A percentile compares a stretch with the other conserved stretches of the same genome.
Evolutionary conservation across 2,329 filamentous ascomycete genomes (phyloP).

Genomic region (Ceratocystis cubensis): DNA sequence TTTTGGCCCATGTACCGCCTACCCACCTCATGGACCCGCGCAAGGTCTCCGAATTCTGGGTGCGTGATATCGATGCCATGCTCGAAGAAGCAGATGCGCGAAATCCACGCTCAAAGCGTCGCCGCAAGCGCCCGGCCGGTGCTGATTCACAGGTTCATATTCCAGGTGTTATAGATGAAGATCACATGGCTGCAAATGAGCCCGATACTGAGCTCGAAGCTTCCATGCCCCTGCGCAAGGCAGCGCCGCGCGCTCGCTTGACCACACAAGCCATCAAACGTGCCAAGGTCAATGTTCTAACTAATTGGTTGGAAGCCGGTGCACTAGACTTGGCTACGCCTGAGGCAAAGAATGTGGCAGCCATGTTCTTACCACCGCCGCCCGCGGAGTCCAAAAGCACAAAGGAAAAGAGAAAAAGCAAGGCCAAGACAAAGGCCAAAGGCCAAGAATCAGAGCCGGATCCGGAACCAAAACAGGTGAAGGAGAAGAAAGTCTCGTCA

Average conservation of each 20-base stretch:
- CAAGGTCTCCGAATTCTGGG: constrained; percentile 16
- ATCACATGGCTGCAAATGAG: neutral
- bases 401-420: neutral
- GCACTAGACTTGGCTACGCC: constrained; percentile 9
- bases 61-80: constrained; percentile 7
- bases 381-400: neutral
- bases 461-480: neutral
- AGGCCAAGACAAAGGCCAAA: neutral
- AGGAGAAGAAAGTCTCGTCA: neutral
- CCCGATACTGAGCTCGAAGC: neutral
- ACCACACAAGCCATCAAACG: constrained; percentile 11
- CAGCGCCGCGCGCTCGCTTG: neutral
- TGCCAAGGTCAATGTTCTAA: constrained; percentile 14
- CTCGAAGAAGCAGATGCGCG: neutral
- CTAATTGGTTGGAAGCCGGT: constrained; percentile 9
- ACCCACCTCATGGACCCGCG: constrained; percentile 5
- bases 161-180: neutral
- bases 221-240: neutral
- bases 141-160: neutral
- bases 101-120: neutral
- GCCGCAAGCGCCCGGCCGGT: neutral
- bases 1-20: neutral
- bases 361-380: neutral
- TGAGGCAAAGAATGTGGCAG: constrained; percentile 1
- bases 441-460: neutral